phyloP scores from a whole-genome alignment of 805 yeast species.

The Zygotorulaspora danielsina region DNA sequence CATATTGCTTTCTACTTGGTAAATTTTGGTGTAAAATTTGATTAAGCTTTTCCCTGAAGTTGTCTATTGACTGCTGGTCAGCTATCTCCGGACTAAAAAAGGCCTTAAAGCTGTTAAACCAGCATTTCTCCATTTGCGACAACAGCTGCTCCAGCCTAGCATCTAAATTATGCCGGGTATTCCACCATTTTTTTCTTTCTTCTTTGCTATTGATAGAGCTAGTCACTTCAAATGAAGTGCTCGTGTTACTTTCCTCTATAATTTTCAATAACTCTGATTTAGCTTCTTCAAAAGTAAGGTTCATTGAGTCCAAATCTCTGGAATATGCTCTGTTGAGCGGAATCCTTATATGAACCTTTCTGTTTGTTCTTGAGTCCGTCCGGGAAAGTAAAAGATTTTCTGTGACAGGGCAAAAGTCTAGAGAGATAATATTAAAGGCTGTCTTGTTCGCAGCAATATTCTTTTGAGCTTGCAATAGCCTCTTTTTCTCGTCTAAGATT shows the following conservation, averaged over 20 bases:
- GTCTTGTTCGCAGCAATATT: slow-evolving; percentile 5
- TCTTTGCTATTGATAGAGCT: slow-evolving; percentile 50
- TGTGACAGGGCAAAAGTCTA: slow-evolving; percentile 55
- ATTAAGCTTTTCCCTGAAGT: slow-evolving; percentile 39
- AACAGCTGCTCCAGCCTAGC: slow-evolving; percentile 49
- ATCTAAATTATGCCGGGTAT: slow-evolving; percentile 58
- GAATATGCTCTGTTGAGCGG: slow-evolving; percentile 53
- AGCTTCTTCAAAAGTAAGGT: slow-evolving; percentile 45
- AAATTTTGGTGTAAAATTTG: slow-evolving; percentile 42
- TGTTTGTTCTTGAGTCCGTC: slow-evolving; percentile 30
- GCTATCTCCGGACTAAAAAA: slow-evolving; percentile 44
- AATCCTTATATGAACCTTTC: slow-evolving; percentile 50
- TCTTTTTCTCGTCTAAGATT: slow-evolving; percentile 3
- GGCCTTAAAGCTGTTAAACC: slow-evolving; percentile 78
- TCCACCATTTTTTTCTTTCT: slow-evolving; percentile 77
- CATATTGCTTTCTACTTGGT: slow-evolving; percentile 43
- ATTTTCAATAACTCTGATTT: slow-evolving; percentile 46
- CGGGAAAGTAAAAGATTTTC: slow-evolving; percentile 57
- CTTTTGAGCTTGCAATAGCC: slow-evolving; percentile 9
- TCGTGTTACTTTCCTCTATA: slow-evolving; percentile 55
- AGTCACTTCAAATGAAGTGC: slow-evolving; percentile 54
- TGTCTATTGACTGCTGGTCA: slow-evolving; percentile 24
- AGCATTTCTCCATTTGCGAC: slow-evolving; percentile 51
- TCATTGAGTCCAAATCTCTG: slow-evolving; percentile 42
- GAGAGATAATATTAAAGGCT: slow-evolving; percentile 41